Evolutionary conservation across 129 eudicot species (phyloP), one percentile per base, ranked within the genome.

Genomic region (Flaveria brownii): DNA sequence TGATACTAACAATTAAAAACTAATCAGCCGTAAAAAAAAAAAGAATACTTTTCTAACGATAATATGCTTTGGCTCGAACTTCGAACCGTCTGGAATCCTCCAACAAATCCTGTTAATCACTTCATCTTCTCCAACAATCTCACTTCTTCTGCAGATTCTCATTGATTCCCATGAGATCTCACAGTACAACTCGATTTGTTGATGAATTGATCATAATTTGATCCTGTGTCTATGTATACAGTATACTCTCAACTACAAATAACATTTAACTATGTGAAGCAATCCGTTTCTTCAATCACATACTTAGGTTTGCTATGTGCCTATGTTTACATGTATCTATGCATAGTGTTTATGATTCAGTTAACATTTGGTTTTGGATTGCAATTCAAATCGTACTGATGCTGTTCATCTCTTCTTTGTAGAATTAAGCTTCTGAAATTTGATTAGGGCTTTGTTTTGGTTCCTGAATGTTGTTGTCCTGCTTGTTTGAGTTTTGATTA

Each of bases 21-120:
- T n/a, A n/a, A n/a, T n/a, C n/a, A n/a, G n/a, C n/a, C n/a, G n/a
- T n/a, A n/a, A n/a, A n/a, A n/a, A n/a, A n/a, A n/a, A n/a, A n/a
- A n/a, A n/a, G n/a, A n/a, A n/a, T n/a, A n/a, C n/a, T n/a, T 20
- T 2, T 6, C 61, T 2, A 55, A 55, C 25, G 25, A 7, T 10
- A 20, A 25, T 39, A 10, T 68, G 51, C 30, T 33, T 72, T 41
- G 33, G 36, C 52, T 55, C 78, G 57, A 74, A 42, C 28, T 73
- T 45, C 78, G 46, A 74, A 74, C 33, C 28, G 61, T 74, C 78
- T 46, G 78, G 71, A 61, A 61, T 61, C 59, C 9, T 74, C 61
- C 11, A 73, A 14, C 18, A 56, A 15, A 22, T 26, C 28, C 45
- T 1, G 59, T 52, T 5, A 71, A 14, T 52, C 50, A 15, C 7